These are phyloP conservation scores for Neobulgaria alba DNA, from an alignment of 2,329 filamentous ascomycete species.

Conservation along the genomic window DNA sequence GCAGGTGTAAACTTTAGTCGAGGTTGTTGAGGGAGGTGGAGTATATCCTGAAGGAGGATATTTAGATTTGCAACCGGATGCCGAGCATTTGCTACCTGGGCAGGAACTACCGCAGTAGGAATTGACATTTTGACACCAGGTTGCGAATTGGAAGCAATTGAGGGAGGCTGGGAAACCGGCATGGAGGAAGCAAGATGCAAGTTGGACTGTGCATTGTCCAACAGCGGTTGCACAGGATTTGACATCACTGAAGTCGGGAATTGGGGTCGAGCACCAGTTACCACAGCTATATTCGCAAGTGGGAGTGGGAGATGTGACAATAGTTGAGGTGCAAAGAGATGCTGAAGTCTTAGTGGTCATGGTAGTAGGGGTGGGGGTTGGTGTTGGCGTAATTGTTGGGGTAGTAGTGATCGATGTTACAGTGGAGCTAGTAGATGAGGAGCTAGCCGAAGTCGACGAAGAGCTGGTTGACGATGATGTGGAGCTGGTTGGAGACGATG, in stretches of 20 bases:
- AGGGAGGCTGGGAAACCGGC: constrained; percentile 42
- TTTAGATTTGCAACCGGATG: constrained; percentile 35
- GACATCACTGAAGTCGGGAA: constrained; percentile 40
- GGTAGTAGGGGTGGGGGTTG: constrained; percentile 5
- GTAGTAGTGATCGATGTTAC: constrained; percentile 9
- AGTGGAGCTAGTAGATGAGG: constrained; percentile 6
- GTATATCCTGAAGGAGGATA: constrained; percentile 32
- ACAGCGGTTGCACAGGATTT: constrained; percentile 33
- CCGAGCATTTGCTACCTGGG: constrained; percentile 31
- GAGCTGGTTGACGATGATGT: not conserved
- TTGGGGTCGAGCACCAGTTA: constrained; percentile 41
- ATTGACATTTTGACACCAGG: constrained; percentile 39
- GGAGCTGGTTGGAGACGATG: not conserved
- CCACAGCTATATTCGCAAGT: constrained; percentile 46
- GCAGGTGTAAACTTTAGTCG: constrained; percentile 28
- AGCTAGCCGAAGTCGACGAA: not conserved
- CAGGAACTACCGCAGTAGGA: constrained; percentile 36
- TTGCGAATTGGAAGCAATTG: constrained; percentile 42
- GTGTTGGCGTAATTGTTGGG: too few relatives aligned
- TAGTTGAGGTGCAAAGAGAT: constrained; percentile 32
- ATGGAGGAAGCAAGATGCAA: constrained; percentile 40
- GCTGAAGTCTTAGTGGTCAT: too few relatives aligned
- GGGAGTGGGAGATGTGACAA: constrained; percentile 30
- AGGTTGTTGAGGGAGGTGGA: constrained; percentile 33
- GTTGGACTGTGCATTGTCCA: constrained; percentile 37